Evolutionary conservation across 208 protist species (phyloP).

Genomic region (Angomonas desouzai): DNA sequence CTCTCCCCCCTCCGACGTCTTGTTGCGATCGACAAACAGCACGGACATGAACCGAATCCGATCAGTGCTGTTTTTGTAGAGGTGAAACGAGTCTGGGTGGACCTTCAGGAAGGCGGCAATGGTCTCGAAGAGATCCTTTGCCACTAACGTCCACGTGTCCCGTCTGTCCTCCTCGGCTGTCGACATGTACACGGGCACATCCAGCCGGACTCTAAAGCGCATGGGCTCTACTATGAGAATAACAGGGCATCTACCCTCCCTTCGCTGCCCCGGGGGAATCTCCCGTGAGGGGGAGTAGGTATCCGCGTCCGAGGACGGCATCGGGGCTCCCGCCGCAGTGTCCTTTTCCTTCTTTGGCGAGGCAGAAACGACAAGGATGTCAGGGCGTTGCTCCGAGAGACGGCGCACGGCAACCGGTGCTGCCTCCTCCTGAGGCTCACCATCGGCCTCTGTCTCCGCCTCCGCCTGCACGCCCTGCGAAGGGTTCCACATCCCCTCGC

Average conservation of each 20-base stretch:
- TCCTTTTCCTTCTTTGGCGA: neutral
- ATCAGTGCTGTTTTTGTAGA: constrained; percentile 45
- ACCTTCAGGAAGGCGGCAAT: constrained; percentile 42
- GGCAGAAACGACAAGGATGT: neutral
- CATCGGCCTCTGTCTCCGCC: constrained; percentile 9
- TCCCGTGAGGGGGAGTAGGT: neutral
- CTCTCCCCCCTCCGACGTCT: neutral
- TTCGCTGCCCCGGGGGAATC: neutral
- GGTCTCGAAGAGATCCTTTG: constrained; percentile 56
- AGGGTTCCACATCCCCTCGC: constrained; percentile 3
- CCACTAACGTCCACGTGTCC: constrained; percentile 36
- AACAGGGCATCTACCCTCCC: neutral
- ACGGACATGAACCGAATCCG: constrained; percentile 60
- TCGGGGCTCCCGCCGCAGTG: too few species aligned
- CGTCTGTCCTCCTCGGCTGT: neutral
- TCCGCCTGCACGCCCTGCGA: constrained; percentile 9
- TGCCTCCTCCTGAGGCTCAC: neutral
- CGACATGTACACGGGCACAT: neutral
- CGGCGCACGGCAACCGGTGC: neutral
- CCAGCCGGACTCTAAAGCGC: constrained; percentile 5
- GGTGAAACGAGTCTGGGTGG: constrained; percentile 58
- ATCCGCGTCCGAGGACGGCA: neutral
- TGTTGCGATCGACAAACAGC: constrained; percentile 44
- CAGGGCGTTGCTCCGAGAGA: constrained; percentile 5
- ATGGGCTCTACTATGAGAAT: neutral